phyloP scores from a whole-genome alignment of 495 filamentous ascomycete species.

The Entonaema liquescens region DNA sequence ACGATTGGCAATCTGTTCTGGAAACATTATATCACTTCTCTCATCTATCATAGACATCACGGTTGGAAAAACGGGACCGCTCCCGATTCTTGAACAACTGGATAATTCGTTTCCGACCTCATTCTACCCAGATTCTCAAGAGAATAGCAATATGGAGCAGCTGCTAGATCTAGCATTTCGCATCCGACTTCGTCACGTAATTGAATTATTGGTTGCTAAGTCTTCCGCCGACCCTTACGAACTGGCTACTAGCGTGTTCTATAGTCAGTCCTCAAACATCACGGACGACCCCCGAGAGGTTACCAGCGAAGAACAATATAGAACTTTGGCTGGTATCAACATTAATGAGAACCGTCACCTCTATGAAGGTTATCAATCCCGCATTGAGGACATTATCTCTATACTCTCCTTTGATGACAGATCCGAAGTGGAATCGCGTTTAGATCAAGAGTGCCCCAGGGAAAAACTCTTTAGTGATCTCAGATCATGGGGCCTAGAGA shows the following conservation, averaged over 20 bases:
- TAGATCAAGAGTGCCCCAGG: constrained; percentile 22
- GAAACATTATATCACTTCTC: constrained; percentile 41
- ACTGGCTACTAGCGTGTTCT: constrained; percentile 37
- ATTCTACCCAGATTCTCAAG: constrained; percentile 3
- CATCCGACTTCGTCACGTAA: constrained; percentile 31
- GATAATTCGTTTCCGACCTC: constrained; percentile 29
- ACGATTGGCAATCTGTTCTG: constrained; percentile 25
- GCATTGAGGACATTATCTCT: constrained; percentile 17
- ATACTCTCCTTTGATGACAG: constrained; percentile 13
- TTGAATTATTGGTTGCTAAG: constrained; percentile 16
- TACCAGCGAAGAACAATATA: constrained; percentile 33
- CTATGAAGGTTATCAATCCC: not conserved
- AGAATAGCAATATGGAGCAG: not conserved
- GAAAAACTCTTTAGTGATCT: constrained; percentile 28
- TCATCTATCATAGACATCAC: constrained; percentile 25
- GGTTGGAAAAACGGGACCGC: not conserved
- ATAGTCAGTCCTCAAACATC: constrained; percentile 1
- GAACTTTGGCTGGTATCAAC: constrained; percentile 20
- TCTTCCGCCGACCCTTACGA: constrained; percentile 14
- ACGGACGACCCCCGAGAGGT: constrained; percentile 6
- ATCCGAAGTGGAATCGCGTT: not conserved
- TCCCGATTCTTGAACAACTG: constrained; percentile 32
- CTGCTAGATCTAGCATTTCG: constrained; percentile 28
- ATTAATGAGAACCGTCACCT: constrained; percentile 2
- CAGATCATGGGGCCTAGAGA: constrained; percentile 28